phyloP scores from a whole-genome alignment of 1,284 basidiomycete species.

The Malassezia cuniculi region DNA sequence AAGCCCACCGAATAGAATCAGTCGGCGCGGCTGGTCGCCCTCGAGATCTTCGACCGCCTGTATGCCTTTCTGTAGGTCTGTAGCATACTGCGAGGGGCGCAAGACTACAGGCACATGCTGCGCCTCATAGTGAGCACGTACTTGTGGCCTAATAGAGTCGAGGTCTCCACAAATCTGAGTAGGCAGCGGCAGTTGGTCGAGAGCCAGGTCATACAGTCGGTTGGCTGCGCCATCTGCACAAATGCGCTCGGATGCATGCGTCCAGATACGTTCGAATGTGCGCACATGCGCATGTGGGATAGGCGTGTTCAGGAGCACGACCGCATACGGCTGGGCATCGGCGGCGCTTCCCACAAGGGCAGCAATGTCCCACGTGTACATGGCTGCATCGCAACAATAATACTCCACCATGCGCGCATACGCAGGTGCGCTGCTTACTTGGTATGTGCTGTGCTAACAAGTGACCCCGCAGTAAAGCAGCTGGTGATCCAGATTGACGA shows the following conservation, averaged over 20 bases:
- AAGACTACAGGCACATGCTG: slow-evolving; percentile 59
- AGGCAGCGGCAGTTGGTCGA: slow-evolving; percentile 47
- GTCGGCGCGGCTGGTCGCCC: slow-evolving; percentile 45
- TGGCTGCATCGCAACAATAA: too few species aligned
- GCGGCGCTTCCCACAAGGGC: background rate
- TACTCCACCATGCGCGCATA: slow-evolving; percentile 11
- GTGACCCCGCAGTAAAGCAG: slow-evolving; percentile 79
- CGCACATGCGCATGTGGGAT: slow-evolving; percentile 6
- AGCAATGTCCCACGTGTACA: background rate
- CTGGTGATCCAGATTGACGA: slow-evolving; percentile 72
- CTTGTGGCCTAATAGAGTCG: slow-evolving; percentile 67
- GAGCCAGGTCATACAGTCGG: slow-evolving; percentile 58
- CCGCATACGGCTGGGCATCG: slow-evolving; percentile 3
- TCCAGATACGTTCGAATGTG: slow-evolving; percentile 8
- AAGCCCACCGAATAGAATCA: slow-evolving; percentile 75
- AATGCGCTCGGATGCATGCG: slow-evolving; percentile 31
- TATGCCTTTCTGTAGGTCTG: slow-evolving; percentile 89
- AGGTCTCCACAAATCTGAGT: slow-evolving; percentile 82
- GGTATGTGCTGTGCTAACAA: slow-evolving; percentile 39
- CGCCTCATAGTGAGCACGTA: slow-evolving; percentile 55
- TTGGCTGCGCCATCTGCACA: slow-evolving; percentile 93
- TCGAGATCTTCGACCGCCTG: slow-evolving; percentile 52
- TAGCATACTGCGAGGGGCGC: slow-evolving; percentile 66
- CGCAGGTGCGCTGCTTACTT: slow-evolving; percentile 9
- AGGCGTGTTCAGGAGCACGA: slow-evolving; percentile 15